Base-by-base conservation (phyloP, 1,284 basidiomycete genomes). In the Ceratobasidium sp. region DNA sequence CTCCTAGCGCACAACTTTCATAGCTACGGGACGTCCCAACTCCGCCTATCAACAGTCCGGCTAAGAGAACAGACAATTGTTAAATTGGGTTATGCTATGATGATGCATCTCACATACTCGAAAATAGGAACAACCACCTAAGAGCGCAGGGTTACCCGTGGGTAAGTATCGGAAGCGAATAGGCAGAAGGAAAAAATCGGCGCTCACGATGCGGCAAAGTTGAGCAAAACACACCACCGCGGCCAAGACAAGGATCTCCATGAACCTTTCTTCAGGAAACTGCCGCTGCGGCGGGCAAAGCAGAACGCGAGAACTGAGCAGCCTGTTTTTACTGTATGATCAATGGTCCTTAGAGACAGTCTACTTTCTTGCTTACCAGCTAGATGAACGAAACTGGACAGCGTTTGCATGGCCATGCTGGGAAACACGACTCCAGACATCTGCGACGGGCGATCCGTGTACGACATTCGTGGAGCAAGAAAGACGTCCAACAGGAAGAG, bases 31-130 rank as follows among this genome's bases (percentile, higher is more conserved):
- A 78, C 55, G 82, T 77, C 0, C 83, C 82, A 9, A 79, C 76
- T 5, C 82, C 82, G 32, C 80, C 77, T 6, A 83, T 76, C 30
- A 83, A 74, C 9, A 84, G 64, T 0, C 79, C 81, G 28, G 78
- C 80, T 78, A 39, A 16, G 28, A 16, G 21, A 64, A 36, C 3
- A 21, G 52, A 18, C 43, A 67, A 57, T 18, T 48, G 60, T 23
- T 73, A 39, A 32, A 46, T 18, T 3, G 1, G 28, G 16, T 28
- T 14, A 26, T 34, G 3, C 1, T 5, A 21, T 3, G 6, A 21
- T 0, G n/a, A 5, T 39, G 6, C n/a, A 5, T 55, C 21, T 14
- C 1, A 76, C 80, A 34, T 59, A 80, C 81, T 76, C 21, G 78
- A 77, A 57, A 82, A 78, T 23, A 82, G 75, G 60, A 82, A 81